phyloP scores from a whole-genome alignment of 2,329 filamentous ascomycete species.

The Cladosporium sp. region DNA sequence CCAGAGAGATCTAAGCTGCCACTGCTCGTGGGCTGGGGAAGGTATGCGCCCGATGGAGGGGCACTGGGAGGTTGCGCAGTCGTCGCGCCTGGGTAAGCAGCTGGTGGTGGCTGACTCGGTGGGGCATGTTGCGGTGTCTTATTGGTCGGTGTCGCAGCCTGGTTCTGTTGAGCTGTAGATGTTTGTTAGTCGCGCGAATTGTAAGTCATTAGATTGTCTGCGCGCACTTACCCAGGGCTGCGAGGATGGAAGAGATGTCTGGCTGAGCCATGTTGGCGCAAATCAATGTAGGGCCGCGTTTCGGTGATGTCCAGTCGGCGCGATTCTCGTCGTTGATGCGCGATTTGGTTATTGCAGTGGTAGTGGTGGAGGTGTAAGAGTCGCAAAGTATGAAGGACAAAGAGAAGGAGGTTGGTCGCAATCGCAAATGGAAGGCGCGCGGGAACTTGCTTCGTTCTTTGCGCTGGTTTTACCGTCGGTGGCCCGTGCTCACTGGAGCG shows the following conservation, averaged over 20 bases:
- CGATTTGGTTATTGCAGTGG: background rate
- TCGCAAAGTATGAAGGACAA: background rate
- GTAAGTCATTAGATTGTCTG: background rate
- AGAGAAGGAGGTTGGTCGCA: slow-evolving; percentile 9
- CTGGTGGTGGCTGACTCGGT: slow-evolving; percentile 42
- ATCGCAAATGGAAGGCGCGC: slow-evolving; percentile 11
- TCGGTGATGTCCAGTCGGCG: background rate
- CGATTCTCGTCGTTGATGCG: background rate
- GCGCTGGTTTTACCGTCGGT: slow-evolving; percentile 10
- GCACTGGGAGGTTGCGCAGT: slow-evolving; percentile 39
- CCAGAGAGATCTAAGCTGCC: slow-evolving; percentile 78
- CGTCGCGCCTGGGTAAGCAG: slow-evolving; percentile 35
- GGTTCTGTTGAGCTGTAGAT: slow-evolving; percentile 48
- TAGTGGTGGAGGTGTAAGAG: background rate
- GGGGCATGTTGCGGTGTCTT: slow-evolving; percentile 39
- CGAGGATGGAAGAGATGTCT: slow-evolving; percentile 54
- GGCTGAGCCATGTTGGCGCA: slow-evolving; percentile 42
- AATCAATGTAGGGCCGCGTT: background rate
- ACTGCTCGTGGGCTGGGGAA: slow-evolving; percentile 69
- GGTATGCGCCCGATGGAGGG: slow-evolving; percentile 35
- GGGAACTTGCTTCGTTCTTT: background rate
- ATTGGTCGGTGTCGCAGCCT: slow-evolving; percentile 23
- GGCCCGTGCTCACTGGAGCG: background rate
- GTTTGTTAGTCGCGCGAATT: slow-evolving; percentile 16
- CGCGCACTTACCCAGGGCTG: slow-evolving; percentile 47